Conservation (phyloP, 2,329 filamentous ascomycete genomes). For the Sporothrix mexicana region DNA sequence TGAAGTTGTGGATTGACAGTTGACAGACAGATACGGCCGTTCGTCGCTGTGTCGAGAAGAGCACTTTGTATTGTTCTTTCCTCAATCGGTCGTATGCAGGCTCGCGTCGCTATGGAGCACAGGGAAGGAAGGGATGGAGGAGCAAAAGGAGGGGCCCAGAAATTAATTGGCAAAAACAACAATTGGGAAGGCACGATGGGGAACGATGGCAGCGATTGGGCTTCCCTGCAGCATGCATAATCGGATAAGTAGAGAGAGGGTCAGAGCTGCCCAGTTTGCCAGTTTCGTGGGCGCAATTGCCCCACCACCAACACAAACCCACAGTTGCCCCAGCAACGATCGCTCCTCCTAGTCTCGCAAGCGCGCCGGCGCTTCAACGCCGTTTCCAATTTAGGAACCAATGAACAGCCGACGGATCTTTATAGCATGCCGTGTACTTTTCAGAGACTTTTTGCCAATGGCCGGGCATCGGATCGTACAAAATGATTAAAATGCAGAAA, state of each 20-base stretch:
- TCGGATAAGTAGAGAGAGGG: conserved; percentile 5
- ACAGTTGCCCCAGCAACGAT: conserved; percentile 41
- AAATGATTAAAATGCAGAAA: neutral
- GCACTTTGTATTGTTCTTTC: neutral
- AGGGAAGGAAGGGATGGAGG: conserved; percentile 10
- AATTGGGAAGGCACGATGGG: neutral
- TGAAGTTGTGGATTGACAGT: neutral
- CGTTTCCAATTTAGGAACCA: conserved; percentile 18
- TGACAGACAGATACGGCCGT: conserved; percentile 8
- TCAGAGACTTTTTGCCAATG: neutral
- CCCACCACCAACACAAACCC: conserved; percentile 34
- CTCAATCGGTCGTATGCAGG: neutral
- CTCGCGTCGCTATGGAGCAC: conserved; percentile 35
- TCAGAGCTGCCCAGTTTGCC: neutral
- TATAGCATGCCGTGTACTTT: conserved; percentile 13
- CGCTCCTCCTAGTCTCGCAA: conserved; percentile 7
- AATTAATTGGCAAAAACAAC: conserved; percentile 16
- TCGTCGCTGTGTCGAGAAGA: neutral
- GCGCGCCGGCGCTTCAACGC: neutral
- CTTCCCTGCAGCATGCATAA: conserved; percentile 35
- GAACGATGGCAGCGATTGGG: conserved; percentile 13
- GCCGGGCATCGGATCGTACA: neutral
- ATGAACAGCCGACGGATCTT: neutral
- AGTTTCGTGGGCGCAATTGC: conserved; percentile 19
- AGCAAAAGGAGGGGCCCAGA: neutral